phyloP scores from a whole-genome alignment of 345 rosid genomes.

The Bruguiera parviflora region DNA sequence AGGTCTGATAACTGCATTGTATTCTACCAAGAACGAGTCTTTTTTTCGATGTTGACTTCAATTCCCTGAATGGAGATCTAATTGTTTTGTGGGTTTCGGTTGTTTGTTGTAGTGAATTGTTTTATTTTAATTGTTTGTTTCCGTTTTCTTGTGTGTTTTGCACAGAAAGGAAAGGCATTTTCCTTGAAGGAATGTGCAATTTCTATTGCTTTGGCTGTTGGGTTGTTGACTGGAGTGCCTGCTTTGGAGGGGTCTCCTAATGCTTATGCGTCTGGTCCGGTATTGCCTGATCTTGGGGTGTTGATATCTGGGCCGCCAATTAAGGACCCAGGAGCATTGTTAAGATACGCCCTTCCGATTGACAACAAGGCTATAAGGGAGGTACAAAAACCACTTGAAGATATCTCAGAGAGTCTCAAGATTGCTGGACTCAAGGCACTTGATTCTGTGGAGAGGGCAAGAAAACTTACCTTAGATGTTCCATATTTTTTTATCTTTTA shows the following conservation, averaged over 20 bases:
- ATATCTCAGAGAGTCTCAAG: slow-evolving; percentile 89
- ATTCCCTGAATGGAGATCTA: not conserved
- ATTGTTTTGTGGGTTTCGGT: not conserved
- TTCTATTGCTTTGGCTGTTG: slow-evolving; percentile 66
- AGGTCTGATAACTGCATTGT: not conserved
- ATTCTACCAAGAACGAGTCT: not conserved
- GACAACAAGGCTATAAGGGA: slow-evolving; percentile 84
- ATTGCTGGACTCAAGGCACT: slow-evolving; percentile 81
- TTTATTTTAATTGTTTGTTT: not conserved
- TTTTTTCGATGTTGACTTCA: not conserved
- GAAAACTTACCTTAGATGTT: not conserved
- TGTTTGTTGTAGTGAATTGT: not conserved
- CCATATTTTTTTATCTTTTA: not conserved
- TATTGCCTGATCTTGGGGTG: slow-evolving; percentile 67
- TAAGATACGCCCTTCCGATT: slow-evolving; percentile 89
- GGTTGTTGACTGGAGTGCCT: slow-evolving; percentile 59
- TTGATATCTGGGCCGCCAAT: slow-evolving; percentile 96
- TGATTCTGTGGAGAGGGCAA: slow-evolving; percentile 90
- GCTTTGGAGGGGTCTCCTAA: slow-evolving; percentile 37
- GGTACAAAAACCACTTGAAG: slow-evolving; percentile 95
- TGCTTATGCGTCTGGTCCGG: slow-evolving; percentile 53
- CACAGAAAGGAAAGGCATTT: slow-evolving; percentile 49
- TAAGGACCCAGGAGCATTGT: slow-evolving; percentile 80
- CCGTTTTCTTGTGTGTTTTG: slow-evolving; percentile 8
- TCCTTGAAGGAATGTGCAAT: slow-evolving; percentile 76